Evolutionary conservation across 306 rosid genomes (phyloP).

Genomic region (Elaeagnus macrophylla): DNA sequence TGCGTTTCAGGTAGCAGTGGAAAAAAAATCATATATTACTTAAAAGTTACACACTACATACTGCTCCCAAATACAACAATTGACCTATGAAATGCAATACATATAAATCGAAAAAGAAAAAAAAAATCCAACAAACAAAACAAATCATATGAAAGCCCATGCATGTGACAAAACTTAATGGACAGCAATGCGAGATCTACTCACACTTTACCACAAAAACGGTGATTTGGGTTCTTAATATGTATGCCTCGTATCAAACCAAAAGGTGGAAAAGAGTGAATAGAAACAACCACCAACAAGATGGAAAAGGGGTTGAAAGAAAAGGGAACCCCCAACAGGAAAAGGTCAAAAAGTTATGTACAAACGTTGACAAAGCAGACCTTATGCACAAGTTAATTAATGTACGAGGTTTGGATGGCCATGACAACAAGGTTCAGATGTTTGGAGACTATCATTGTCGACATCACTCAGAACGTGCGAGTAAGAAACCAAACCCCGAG

Average conservation of each 20-base stretch:
- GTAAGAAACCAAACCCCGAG: slow-evolving; percentile 90
- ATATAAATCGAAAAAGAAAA: too few relatives aligned
- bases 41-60: slow-evolving; percentile 30
- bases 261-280: slow-evolving; percentile 60
- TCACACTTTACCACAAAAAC: slow-evolving; percentile 42
- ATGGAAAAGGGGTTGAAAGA: slow-evolving; percentile 30
- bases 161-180: slow-evolving; percentile 28
- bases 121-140: slow-evolving; percentile 32
- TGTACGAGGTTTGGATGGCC: slow-evolving; percentile 5
- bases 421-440: slow-evolving; percentile 14
- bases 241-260: slow-evolving; percentile 59
- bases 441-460: slow-evolving; percentile 10
- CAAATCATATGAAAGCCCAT: slow-evolving; percentile 21
- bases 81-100: slow-evolving; percentile 38
- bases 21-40: slow-evolving; percentile 15
- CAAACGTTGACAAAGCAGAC: background rate
- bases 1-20: slow-evolving; percentile 7
- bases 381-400: too few relatives aligned
- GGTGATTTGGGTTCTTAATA: slow-evolving; percentile 49
- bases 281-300: slow-evolving; percentile 57
- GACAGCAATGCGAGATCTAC: slow-evolving; percentile 31
- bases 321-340: slow-evolving; percentile 55
- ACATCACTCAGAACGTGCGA: slow-evolving; percentile 71
- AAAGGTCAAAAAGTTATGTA: slow-evolving; percentile 16
- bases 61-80: slow-evolving; percentile 24